Evolutionary conservation across 2,329 filamentous ascomycete genomes (phyloP), one percentile per base, ranked within the genome.

Genomic region (Paradendryphiella salina): DNA sequence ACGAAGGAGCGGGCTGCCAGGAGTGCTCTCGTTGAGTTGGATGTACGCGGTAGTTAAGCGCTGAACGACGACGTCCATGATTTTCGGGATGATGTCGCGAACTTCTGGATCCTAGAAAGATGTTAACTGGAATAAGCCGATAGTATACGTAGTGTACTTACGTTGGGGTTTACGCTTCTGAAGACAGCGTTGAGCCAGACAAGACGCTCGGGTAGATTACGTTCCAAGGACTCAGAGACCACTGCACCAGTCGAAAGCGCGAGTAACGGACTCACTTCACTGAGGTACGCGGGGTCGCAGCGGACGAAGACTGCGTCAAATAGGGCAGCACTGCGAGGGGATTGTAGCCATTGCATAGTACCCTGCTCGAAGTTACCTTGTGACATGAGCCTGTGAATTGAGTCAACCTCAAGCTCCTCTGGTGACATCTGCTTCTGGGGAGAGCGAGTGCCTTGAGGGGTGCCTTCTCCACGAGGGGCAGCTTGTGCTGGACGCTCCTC

Each of bases 331-430:
- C 85, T 82, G 47, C 80, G 79, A 26, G 73, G 67, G 5, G 84
- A 86, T 73, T 85, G 83, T 39, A 87, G 75, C 84, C 84, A 87
- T 76, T 76, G 60, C 61, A 79, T 77, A 1, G 77, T 79, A 38
- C 75, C 77, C 28, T 75, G 71, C 57, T 79, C 76, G 46, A 70
- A 78, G 29, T 75, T 66, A 17, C 82, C 82, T 23, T 81, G 78
- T 29, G 80, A 77, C 73, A 94, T 84, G 35, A 85, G 75, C 40
- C 77, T 73, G 41, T 85, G 83, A 51, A 93, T 85, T 18, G 79
- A 75, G 14, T 82, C 78, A 17, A 87, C 79, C 63, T 90, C 85
- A 5, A 76, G 57, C 40, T 84, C 79, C 59, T 81, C 80, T 63
- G 78, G 62, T 60, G 77, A 65, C 73, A 78, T 71, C 58, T 76